A percentile compares a stretch with the other conserved stretches of the same genome.
Evolutionary conservation across 192 early-diverging fungal genomes (phyloP).

Genomic region (Linnemannia zychae): DNA sequence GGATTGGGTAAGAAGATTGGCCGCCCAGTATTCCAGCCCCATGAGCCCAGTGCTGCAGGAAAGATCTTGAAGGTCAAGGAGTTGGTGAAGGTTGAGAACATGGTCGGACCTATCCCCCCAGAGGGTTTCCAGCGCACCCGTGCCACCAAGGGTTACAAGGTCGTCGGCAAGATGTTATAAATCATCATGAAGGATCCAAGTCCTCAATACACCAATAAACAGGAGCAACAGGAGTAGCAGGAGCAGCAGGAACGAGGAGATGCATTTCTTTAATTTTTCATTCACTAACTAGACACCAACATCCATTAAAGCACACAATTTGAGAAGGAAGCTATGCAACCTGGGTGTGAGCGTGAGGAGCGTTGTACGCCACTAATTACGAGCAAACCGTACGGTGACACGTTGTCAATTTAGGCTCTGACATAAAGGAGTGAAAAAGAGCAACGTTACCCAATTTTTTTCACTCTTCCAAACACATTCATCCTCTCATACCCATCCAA

Average conservation of each 20-base stretch:
- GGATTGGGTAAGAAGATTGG: conserved; percentile 50
- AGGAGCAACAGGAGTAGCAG: background rate
- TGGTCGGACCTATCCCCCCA: conserved; percentile 40
- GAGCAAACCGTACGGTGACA: no score
- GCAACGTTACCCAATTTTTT: no score
- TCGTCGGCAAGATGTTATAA: conserved; percentile 48
- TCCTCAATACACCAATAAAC: background rate
- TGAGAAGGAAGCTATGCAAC: no score
- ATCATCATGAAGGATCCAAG: background rate
- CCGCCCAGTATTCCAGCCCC: conserved; percentile 54
- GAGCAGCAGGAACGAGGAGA: background rate
- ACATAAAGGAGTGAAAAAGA: no score
- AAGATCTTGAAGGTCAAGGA: conserved; percentile 59
- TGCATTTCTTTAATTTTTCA: no score
- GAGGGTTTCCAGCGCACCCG: conserved; percentile 52
- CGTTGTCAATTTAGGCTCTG: no score
- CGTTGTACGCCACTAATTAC: no score
- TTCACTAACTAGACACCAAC: no score
- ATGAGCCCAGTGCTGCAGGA: conserved; percentile 44
- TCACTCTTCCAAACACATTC: background rate
- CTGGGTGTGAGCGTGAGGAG: no score
- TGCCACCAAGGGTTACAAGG: conserved; percentile 52
- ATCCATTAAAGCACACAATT: no score
- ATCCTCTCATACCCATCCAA: background rate
- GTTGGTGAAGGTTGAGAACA: conserved; percentile 55